A percentile compares a stretch with the other conserved stretches of the same genome.
Evolutionary conservation across 192 early-diverging fungal species (phyloP).

Genomic region (Coemansia sp.): DNA sequence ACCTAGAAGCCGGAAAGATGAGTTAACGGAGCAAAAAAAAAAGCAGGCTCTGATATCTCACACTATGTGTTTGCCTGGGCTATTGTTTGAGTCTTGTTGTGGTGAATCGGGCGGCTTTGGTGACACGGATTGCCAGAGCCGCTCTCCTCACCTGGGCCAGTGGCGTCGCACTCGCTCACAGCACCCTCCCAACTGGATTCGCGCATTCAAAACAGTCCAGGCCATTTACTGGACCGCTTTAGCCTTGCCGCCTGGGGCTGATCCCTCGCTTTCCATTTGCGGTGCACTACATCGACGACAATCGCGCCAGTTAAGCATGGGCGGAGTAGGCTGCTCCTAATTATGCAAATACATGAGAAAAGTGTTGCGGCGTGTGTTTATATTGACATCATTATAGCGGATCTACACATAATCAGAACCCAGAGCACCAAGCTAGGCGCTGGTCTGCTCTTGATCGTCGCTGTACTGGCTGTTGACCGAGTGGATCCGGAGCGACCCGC

Average conservation of each 20-base stretch:
- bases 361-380: neutral
- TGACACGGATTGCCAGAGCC: neutral
- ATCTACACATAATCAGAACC: neutral
- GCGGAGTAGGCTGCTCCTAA: neutral
- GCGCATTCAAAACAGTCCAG: neutral
- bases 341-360: neutral
- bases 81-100: neutral
- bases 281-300: neutral
- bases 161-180: neutral
- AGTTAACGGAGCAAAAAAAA: neutral
- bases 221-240: neutral
- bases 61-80: neutral
- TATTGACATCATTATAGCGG: neutral
- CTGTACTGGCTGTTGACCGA: slow-evolving; percentile 38
- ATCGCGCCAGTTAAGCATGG: neutral
- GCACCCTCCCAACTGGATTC: neutral
- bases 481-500: slow-evolving; percentile 51
- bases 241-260: neutral
- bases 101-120: neutral
- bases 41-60: neutral
- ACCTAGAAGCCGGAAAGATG: neutral
- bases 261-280: neutral
- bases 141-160: neutral
- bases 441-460: slow-evolving; percentile 13
- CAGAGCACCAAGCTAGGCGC: neutral